phyloP scores from a whole-genome alignment of 495 filamentous ascomycete species.

The Copromyces sp. region DNA sequence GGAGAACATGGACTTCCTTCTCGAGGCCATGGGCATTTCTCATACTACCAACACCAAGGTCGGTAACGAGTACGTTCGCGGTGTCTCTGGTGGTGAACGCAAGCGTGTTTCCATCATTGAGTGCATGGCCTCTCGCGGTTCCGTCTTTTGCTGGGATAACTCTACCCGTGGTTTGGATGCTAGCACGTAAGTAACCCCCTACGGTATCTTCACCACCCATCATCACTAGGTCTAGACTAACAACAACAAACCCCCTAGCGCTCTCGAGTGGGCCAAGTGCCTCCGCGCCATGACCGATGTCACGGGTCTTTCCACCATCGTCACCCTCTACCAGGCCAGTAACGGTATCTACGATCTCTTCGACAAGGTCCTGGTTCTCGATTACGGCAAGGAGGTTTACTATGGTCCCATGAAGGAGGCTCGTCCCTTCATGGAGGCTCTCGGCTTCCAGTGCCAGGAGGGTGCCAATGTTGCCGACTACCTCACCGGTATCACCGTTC shows the following conservation, averaged over 20 bases:
- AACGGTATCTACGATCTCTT: constrained; percentile 57
- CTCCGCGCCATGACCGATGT: constrained; percentile 45
- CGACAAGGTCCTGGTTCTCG: constrained; percentile 52
- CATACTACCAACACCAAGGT: constrained; percentile 71
- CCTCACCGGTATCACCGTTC: constrained; percentile 35
- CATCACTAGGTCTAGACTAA: not conserved
- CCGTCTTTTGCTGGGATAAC: constrained; percentile 43
- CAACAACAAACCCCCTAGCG: constrained; percentile 20
- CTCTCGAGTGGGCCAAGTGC: constrained; percentile 36
- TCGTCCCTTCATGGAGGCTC: constrained; percentile 42
- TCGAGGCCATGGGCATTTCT: constrained; percentile 45
- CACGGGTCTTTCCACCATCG: constrained; percentile 43
- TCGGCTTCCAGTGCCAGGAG: constrained; percentile 41
- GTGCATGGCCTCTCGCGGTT: constrained; percentile 14
- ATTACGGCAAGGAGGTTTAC: constrained; percentile 54
- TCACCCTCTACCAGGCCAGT: constrained; percentile 65
- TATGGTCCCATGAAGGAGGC: constrained; percentile 46
- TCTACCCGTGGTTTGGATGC: constrained; percentile 41
- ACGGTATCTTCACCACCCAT: too few relatives aligned
- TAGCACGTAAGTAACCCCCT: constrained; percentile 12
- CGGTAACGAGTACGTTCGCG: constrained; percentile 71
- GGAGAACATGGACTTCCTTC: constrained; percentile 16
- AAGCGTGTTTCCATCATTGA: constrained; percentile 45
- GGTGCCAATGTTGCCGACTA: constrained; percentile 51
- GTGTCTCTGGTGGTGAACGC: constrained; percentile 53